A percentile compares a stretch with the other conserved stretches of the same genome.
These are phyloP conservation scores for Gorgonomyces haynaldii DNA, from an alignment of 192 early-diverging fungal species.

Conservation along the genomic window DNA sequence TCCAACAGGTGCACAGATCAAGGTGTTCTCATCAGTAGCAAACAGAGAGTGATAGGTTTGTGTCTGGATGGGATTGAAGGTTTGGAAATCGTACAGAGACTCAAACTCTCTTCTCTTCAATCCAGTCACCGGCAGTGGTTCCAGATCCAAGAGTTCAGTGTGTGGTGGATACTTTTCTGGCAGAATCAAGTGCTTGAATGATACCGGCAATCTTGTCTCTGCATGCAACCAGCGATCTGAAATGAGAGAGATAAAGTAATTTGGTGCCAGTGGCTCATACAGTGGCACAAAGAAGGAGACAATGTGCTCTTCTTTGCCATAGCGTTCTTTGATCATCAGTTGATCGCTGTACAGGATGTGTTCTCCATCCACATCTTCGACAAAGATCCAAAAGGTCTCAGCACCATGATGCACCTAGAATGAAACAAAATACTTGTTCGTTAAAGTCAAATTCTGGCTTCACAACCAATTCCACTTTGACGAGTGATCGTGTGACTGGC, in stretches of 20 bases:
- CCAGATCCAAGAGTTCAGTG: constrained; percentile 88
- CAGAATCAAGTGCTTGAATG: constrained; percentile 82
- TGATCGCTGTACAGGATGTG: constrained; percentile 77
- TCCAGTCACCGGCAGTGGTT: constrained; percentile 72
- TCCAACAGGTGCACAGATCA: constrained; percentile 87
- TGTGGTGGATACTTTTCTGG: constrained; percentile 90
- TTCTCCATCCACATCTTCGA: constrained; percentile 91
- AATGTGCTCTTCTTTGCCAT: constrained; percentile 71
- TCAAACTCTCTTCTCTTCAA: constrained; percentile 69
- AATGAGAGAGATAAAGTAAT: constrained; percentile 88
- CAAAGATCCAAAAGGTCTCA: constrained; percentile 87
- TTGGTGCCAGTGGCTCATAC: constrained; percentile 86
- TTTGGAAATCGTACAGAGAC: constrained; percentile 39
- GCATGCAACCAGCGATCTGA: constrained; percentile 92
- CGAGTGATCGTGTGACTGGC: constrained; percentile 81
- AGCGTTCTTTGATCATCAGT: constrained; percentile 81
- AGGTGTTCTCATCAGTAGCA: constrained; percentile 69
- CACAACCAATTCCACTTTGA: constrained; percentile 83
- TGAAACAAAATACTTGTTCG: too few species aligned
- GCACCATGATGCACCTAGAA: constrained; percentile 66
- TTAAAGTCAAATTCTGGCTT: constrained; percentile 93
- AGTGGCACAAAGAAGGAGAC: constrained; percentile 85
- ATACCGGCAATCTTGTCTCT: constrained; percentile 84
- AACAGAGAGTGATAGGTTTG: constrained; percentile 89
- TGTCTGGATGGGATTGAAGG: constrained; percentile 94